Evolutionary conservation across 345 rosid species (phyloP).

Genomic region (Barbarea vulgaris): DNA sequence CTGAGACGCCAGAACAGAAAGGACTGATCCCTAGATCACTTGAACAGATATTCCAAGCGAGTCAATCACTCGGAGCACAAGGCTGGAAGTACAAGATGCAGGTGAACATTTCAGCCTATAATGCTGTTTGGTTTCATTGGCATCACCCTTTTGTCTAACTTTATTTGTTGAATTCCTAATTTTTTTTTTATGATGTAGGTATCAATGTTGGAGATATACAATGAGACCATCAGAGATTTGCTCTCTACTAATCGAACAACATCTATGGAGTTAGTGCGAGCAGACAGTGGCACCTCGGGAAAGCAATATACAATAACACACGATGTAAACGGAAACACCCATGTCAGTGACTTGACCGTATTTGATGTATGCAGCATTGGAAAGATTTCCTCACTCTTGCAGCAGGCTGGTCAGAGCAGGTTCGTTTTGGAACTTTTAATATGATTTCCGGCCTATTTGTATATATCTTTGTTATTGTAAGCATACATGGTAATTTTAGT

Average conservation of each 20-base stretch:
- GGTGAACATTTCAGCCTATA: slow-evolving; percentile 41
- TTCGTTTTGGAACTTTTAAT: slow-evolving; percentile 21
- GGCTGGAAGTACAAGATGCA: slow-evolving; percentile 93
- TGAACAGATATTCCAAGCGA: slow-evolving; percentile 75
- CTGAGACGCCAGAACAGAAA: slow-evolving; percentile 60
- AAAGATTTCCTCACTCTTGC: slow-evolving; percentile 69
- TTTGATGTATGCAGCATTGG: slow-evolving; percentile 72
- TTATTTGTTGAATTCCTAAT: not conserved
- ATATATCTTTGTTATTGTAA: not conserved
- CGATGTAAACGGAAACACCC: slow-evolving; percentile 47
- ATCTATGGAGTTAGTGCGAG: slow-evolving; percentile 9
- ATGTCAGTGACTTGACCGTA: slow-evolving; percentile 72
- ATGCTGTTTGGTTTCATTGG: not conserved
- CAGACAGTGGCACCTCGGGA: slow-evolving; percentile 38
- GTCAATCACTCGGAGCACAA: slow-evolving; percentile 62
- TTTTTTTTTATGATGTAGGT: slow-evolving; percentile 44
- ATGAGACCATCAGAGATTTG: slow-evolving; percentile 81
- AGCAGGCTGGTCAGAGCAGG: slow-evolving; percentile 82
- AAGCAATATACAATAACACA: slow-evolving; percentile 13
- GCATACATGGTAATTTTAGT: not conserved
- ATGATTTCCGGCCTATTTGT: not conserved
- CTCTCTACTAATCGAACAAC: slow-evolving; percentile 47
- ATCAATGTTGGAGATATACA: slow-evolving; percentile 90
- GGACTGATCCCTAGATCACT: slow-evolving; percentile 86
- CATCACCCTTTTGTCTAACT: not conserved